Percentiles rank a stretch among this genome's conserved stretches.
Conservation (phyloP, 805 yeast genomes). For the Candida hungchunana region DNA sequence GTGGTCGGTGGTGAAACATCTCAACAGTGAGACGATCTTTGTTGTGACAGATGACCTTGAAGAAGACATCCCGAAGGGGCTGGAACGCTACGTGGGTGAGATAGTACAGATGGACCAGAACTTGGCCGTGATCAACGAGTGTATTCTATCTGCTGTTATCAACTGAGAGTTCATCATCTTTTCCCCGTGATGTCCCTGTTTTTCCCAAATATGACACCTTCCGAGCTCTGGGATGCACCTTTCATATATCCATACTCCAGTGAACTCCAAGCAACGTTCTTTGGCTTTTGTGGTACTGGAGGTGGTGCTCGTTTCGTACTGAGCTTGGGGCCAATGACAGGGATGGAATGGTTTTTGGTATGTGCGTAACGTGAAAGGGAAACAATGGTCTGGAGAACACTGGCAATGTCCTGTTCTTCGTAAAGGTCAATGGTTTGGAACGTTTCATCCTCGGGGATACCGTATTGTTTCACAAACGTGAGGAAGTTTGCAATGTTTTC, state of each 20-base stretch:
- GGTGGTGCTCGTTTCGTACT: slow-evolving; percentile 45
- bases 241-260: slow-evolving; percentile 56
- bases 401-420: slow-evolving; percentile 72
- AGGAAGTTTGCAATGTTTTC: slow-evolving; percentile 77
- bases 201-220: slow-evolving; percentile 51
- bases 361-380: slow-evolving; percentile 70
- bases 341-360: slow-evolving; percentile 44
- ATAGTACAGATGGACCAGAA: slow-evolving; percentile 25
- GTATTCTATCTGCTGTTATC: slow-evolving; percentile 20
- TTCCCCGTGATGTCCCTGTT: slow-evolving; percentile 39
- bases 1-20: slow-evolving; percentile 52
- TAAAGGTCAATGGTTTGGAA: slow-evolving; percentile 76
- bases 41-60: slow-evolving; percentile 26
- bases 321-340: slow-evolving; percentile 57
- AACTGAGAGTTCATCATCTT: slow-evolving; percentile 4
- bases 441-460: slow-evolving; percentile 76
- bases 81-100: slow-evolving; percentile 28
- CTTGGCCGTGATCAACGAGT: slow-evolving; percentile 21
- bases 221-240: slow-evolving; percentile 52
- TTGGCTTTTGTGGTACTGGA: slow-evolving; percentile 53
- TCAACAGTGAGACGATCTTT: slow-evolving; percentile 34
- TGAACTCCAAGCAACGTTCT: slow-evolving; percentile 45
- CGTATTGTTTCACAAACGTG: slow-evolving; percentile 53
- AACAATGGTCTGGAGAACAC: slow-evolving; percentile 68
- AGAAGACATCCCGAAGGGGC: slow-evolving; percentile 28